Evolutionary conservation across 202 grass and related monocot genomes (phyloP).

Genomic region (Carex arenaria): DNA sequence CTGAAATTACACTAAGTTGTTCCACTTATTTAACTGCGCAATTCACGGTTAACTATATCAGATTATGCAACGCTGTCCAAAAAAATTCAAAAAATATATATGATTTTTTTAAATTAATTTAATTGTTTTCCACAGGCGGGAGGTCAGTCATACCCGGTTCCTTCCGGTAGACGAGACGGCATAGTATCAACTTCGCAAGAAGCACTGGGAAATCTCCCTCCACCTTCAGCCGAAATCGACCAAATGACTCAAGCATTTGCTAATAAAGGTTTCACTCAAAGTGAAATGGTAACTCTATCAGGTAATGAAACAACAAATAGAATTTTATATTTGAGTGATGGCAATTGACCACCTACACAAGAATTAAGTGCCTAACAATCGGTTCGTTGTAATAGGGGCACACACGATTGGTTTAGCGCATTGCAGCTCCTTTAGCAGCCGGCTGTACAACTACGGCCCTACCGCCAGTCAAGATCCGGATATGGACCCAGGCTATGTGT

Average conservation of each 20-base stretch:
- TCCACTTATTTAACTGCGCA: background rate
- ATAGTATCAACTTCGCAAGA: constrained; percentile 39
- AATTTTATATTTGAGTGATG: background rate
- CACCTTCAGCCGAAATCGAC: constrained; percentile 28
- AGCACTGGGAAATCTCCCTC: constrained; percentile 30
- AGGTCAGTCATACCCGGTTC: constrained; percentile 35
- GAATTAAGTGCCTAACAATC: background rate
- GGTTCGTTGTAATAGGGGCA: constrained; percentile 28
- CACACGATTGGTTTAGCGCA: constrained; percentile 51
- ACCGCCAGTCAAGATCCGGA: constrained; percentile 28
- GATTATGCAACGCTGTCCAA: background rate
- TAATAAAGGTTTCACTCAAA: constrained; percentile 33
- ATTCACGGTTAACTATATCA: background rate
- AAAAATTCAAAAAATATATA: background rate
- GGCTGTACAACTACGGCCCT: constrained; percentile 22
- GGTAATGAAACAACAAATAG: constrained; percentile 19
- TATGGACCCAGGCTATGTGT: constrained; percentile 40
- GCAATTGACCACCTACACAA: background rate
- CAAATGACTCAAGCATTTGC: constrained; percentile 40
- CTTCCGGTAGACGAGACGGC: constrained; percentile 55
- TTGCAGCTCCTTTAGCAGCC: constrained; percentile 49
- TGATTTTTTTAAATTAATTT: background rate
- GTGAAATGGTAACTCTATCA: constrained; percentile 64
- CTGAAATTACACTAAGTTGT: background rate
- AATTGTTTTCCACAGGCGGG: constrained; percentile 27